Evolutionary conservation across 179 eudicot species (phyloP).

Genomic region (Silene noctiflora): DNA sequence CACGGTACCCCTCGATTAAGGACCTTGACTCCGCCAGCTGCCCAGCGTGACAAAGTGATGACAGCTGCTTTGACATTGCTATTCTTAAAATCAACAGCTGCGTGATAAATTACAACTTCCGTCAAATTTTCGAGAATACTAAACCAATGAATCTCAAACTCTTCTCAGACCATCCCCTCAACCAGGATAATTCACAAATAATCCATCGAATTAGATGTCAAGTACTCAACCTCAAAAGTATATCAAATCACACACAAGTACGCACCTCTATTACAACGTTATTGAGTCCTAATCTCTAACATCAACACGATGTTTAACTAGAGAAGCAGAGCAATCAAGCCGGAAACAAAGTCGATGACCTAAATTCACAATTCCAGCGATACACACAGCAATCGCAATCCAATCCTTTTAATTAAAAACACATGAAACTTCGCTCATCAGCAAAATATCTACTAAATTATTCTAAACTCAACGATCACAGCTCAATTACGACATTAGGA

Average conservation of each 20-base stretch:
- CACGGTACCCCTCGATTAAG: constrained; percentile 49
- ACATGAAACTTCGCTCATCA: not conserved
- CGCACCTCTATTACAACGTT: not conserved
- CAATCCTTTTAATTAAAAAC: too few species aligned
- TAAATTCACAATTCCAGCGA: not conserved
- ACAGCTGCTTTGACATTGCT: constrained; percentile 29
- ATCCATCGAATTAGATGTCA: too few species aligned
- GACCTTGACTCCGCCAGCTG: constrained; percentile 55
- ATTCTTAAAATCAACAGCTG: constrained; percentile 9
- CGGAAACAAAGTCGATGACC: not conserved
- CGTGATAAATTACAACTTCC: not conserved
- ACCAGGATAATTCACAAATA: not conserved
- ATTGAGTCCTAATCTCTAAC: not conserved
- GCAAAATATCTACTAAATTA: not conserved
- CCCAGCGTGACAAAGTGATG: constrained; percentile 43
- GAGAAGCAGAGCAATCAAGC: not conserved
- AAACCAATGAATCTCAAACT: not conserved
- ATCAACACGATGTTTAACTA: not conserved
- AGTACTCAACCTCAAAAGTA: too few species aligned
- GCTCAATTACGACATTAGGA: not conserved
- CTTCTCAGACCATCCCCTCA: not conserved
- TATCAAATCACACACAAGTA: too few species aligned
- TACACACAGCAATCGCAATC: not conserved
- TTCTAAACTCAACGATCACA: not conserved
- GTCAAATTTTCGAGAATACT: not conserved